Evolutionary conservation across 2,329 filamentous ascomycete genomes (phyloP).

Genomic region (Blastomyces percursus): DNA sequence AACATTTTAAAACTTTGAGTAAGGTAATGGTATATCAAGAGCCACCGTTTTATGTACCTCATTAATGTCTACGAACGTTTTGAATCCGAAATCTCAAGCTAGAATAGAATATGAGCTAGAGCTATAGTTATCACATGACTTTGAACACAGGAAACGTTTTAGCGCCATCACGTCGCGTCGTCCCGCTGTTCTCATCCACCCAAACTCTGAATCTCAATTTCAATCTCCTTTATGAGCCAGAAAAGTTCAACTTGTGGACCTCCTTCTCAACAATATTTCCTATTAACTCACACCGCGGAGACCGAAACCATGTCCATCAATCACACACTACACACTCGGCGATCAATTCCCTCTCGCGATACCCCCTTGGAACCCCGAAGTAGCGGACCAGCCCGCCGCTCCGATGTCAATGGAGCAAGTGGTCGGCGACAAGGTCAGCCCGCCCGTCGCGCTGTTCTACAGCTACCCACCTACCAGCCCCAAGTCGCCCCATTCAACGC

Average conservation of each 20-base stretch:
- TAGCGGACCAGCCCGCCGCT: not conserved
- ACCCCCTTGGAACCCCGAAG: not conserved
- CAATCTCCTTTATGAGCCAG: not conserved
- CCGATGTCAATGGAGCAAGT: not conserved
- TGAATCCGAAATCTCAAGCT: too few species aligned
- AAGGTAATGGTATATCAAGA: too few species aligned
- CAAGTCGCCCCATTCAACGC: constrained; percentile 43
- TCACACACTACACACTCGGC: not conserved
- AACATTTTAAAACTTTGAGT: too few species aligned
- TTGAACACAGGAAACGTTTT: not conserved
- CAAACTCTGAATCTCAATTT: not conserved
- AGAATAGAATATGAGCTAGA: too few species aligned
- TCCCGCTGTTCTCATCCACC: not conserved
- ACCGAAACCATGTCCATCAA: not conserved
- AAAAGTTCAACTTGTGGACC: not conserved
- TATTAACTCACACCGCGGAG: not conserved
- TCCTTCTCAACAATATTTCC: not conserved
- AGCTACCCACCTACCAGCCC: constrained; percentile 43
- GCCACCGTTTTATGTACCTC: too few species aligned
- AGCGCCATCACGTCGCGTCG: constrained; percentile 7
- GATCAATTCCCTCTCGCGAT: not conserved
- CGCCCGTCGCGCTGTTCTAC: constrained; percentile 10
- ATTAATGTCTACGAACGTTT: too few species aligned
- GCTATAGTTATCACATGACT: not conserved
- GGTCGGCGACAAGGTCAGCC: not conserved